Evolutionary conservation across 306 rosid genomes (phyloP), one percentile per base, ranked within the genome.

Genomic region (Cotoneaster glaucophyllus): DNA sequence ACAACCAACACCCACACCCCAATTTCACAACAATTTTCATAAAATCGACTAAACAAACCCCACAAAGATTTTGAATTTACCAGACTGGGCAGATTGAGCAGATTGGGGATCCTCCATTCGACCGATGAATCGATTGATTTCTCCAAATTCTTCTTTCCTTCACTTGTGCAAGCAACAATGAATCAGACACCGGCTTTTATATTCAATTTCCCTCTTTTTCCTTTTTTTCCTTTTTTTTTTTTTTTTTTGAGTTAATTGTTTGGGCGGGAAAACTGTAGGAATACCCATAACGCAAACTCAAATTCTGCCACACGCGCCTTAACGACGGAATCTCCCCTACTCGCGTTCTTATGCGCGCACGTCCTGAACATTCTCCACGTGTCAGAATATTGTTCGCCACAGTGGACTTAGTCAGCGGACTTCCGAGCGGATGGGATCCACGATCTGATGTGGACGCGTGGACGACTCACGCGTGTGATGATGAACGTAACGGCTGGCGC

Each of bases 251-350:
- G 78, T 57, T 68, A 77, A 66, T 71, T 58, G 39, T 64, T 73
- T 39, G 74, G 78, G 93, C 93, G 96, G 96, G 91, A 90, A 83
- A 5, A 73, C 58, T 14, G 43, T 25, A 54, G 28, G 13, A 66
- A 18, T 32, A 32, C 50, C 64, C 73, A 67, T 80, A 24, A 50
- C 25, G 71, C 21, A 75, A 45, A 48, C 78, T 85, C 68, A 58
- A 76, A 85, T 45, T 79, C 64, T 61, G 1, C 11, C 11, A 45
- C 3, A 45, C 77, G 73, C 80, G 45, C 77, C 74, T 0, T 5
- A 4, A 15, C 34, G 32, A 48, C 5, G 29, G 22, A 11, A 58
- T 6, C 8, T 11, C 4, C 2, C 3, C 7, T 15, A 67, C 77
- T 63, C 77, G 68, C 77, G 67, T 21, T 65, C 56, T 19, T 11